Evolutionary conservation across 257 asterid species (phyloP).

Genomic region (Solanum virginianum): DNA sequence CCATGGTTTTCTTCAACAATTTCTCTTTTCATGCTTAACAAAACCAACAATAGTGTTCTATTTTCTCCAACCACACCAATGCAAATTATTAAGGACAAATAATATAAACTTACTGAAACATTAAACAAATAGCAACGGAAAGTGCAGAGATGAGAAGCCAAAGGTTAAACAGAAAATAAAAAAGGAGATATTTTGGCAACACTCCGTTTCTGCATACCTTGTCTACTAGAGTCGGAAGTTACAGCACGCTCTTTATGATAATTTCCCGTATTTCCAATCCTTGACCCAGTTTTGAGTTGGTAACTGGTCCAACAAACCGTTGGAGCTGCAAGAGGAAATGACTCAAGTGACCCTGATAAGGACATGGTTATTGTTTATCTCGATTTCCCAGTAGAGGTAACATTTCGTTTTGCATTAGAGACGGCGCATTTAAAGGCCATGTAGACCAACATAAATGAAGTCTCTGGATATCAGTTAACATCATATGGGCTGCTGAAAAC

Average conservation of each 20-base stretch:
- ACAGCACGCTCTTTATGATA: no score
- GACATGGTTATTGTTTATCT: not conserved
- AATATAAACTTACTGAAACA: no score
- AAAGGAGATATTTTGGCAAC: not conserved
- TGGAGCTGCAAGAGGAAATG: no score
- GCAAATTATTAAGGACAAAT: not conserved
- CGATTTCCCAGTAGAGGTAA: not conserved
- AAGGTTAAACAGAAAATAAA: no score
- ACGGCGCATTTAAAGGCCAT: not conserved
- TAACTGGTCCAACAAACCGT: no score
- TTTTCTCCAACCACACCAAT: not conserved
- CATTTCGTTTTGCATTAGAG: not conserved
- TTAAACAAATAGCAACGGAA: not conserved
- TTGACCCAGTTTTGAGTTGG: no score
- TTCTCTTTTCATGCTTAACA: no score
- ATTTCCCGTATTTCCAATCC: no score
- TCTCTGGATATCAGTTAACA: not conserved
- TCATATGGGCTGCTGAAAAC: not conserved
- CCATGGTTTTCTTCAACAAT: no score
- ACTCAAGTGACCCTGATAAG: not conserved
- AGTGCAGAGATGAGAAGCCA: not conserved
- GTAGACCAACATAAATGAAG: not conserved
- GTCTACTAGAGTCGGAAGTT: no score
- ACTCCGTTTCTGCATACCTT: not conserved
- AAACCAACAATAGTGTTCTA: not conserved